Evolutionary conservation across 805 yeast species (phyloP), one percentile per base, ranked within the genome.

Genomic region (Candida takata): DNA sequence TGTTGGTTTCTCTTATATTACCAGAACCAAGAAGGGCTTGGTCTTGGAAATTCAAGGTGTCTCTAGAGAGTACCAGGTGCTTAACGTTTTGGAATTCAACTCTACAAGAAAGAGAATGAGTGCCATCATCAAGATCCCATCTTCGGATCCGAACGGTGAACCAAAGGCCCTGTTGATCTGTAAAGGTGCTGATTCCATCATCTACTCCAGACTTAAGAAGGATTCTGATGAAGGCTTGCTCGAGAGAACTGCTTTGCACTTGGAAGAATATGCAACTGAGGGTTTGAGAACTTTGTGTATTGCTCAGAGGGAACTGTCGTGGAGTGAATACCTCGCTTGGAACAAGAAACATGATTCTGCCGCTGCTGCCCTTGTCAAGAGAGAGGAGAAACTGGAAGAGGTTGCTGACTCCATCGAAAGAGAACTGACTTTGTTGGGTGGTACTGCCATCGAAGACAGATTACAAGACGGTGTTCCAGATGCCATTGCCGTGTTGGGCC

Each of bases 41-140:
- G 60, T 81, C 33, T 65, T 84, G 31, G 76, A 77, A 36, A 76
- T 77, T 26, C 86, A 80, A 56, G 92, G 92, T 41, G 69, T 65
- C 33, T 67, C 70, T 41, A 77, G 78, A 50, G 88, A 83, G 46
- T 82, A 74, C 54, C 84, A 81, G 52, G 65, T 84, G 23, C 58
- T 84, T 41, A 83, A 82, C 49, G 70, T 78, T 15, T 58, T 84
- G 44, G 92, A 83, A 51, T 84, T 84, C 60, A 84, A 84, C 49
- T 83, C 92, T 7, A 80, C 92, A 0, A 75, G 94, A 65, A 83
- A 83, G 62, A 77, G 94, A 69, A 83, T 83, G 94, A 79, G 88
- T 69, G 82, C 84, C 12, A 78, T 83, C 44, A 69, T 83, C 26
- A 81, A 80, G 54, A 65, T 84, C 27, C 87, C 87, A 1, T 57